Evolutionary conservation across 1,284 basidiomycete genomes (phyloP), one percentile per base, ranked within the genome.

Genomic region (Cystobasidium sp.): DNA sequence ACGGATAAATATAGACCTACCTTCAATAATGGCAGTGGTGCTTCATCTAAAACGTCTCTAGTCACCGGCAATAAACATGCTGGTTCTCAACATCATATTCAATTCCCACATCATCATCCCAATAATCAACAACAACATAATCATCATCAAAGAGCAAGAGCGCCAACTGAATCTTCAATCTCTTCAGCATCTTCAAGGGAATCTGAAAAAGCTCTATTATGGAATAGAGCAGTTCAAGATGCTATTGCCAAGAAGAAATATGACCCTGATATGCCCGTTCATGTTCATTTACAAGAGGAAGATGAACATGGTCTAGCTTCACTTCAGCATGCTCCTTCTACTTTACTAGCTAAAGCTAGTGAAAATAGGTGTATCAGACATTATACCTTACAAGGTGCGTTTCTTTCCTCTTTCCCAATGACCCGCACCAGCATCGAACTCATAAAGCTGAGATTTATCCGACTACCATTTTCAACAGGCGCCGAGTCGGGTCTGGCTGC

Each of bases 361-460:
- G 20, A 73, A 37, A 83, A 82, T 78, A 74, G 78, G 53, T 80
- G 87, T 43, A 75, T 87, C 41, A 84, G 85, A 75, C 83, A 85
- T 67, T 99, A 97, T 83, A 89, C 93, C 37, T 85, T 99, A 79
- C 94, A 97, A 81, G 83, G 69, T 71, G 20, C 18, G 69, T 20
- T 41, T 31, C 91, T 90, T 75, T 1, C 5, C 5, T 31, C 31
- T 31, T 5, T 31, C 31, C 31, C 31, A 31, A n/a, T n/a, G 31
- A 31, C 31, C 5, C 24, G 62, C 6, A 9, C 1, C 46, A 46
- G 6, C 6, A 24, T 10, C 16, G 37, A 65, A 12, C 46, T 14
- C 10, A 6, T 12, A 20, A 43, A 49, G 5, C 47, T 20, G 18
- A 43, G 43, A 16, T 46, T 16, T 43, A 18, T 52, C 37, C 22